Percentiles rank a stretch among this genome's conserved stretches.
Conservation (phyloP, 1,139 yeast genomes). For the Kodamaea sp. region DNA sequence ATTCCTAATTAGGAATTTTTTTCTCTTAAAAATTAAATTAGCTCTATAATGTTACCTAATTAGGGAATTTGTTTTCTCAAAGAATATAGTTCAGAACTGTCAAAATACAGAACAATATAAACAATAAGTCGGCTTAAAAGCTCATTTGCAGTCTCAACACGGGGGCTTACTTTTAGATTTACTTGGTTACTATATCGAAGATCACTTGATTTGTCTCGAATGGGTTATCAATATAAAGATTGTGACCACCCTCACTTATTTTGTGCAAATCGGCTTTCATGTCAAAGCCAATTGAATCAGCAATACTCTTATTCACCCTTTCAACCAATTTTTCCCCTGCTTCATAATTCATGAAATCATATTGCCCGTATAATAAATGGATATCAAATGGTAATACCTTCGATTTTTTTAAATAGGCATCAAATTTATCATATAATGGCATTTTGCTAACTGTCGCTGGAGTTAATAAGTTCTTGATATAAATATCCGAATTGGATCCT, state of each 20-base stretch:
- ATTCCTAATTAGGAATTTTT: too few relatives aligned
- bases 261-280: constrained; percentile 22
- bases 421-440: constrained; percentile 68
- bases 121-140: too few relatives aligned
- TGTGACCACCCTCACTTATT: constrained; percentile 45
- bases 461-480: constrained; percentile 59
- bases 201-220: constrained; percentile 49
- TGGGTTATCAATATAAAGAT: constrained; percentile 46
- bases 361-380: constrained; percentile 71
- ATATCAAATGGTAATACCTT: constrained; percentile 37
- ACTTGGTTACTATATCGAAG: constrained; percentile 10
- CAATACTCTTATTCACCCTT: constrained; percentile 23
- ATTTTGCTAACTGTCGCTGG: constrained; percentile 75
- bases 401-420: constrained; percentile 19
- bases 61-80: too few relatives aligned
- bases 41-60: too few relatives aligned
- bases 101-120: too few relatives aligned
- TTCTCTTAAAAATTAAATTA: too few relatives aligned
- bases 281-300: constrained; percentile 25
- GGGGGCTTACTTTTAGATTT: not conserved
- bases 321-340: constrained; percentile 60
- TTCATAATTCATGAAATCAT: constrained; percentile 80
- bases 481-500: constrained; percentile 63
- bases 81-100: too few relatives aligned
- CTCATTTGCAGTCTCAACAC: not conserved